These are phyloP conservation scores for Cadophora malorum DNA, from an alignment of 2,329 filamentous ascomycete species.

Conservation along the genomic window DNA sequence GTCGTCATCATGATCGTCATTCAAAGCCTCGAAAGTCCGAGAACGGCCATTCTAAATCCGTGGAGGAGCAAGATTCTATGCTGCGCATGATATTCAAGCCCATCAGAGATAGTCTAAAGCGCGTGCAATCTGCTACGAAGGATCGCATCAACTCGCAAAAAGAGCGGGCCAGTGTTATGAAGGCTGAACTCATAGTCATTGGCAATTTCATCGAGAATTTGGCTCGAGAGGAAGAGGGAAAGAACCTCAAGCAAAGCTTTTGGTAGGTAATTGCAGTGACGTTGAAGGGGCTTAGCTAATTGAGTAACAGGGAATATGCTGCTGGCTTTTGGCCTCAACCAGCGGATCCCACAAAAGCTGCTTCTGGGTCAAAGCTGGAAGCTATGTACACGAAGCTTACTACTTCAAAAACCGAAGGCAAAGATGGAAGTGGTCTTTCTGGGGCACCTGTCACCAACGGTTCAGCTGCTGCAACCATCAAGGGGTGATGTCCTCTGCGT, in stretches of 20 bases:
- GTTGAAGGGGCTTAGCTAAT: slow-evolving; percentile 23
- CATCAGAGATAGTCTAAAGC: slow-evolving; percentile 64
- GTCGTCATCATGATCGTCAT: slow-evolving; percentile 55
- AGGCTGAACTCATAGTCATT: slow-evolving; percentile 64
- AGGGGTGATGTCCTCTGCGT: slow-evolving; percentile 12
- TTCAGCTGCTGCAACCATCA: slow-evolving; percentile 19
- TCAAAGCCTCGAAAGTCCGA: slow-evolving; percentile 61
- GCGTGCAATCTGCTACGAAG: slow-evolving; percentile 65
- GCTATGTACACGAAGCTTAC: slow-evolving; percentile 44
- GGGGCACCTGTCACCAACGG: slow-evolving; percentile 28
- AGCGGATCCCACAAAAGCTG: slow-evolving; percentile 35
- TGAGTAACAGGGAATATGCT: slow-evolving; percentile 43
- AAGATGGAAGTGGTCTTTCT: slow-evolving; percentile 25
- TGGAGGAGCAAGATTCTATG: slow-evolving; percentile 42
- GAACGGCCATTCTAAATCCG: slow-evolving; percentile 47
- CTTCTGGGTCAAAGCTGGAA: slow-evolving; percentile 39
- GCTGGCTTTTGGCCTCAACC: slow-evolving; percentile 43
- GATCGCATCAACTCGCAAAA: slow-evolving; percentile 68
- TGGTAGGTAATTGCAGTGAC: slow-evolving; percentile 39
- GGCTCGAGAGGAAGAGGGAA: slow-evolving; percentile 38
- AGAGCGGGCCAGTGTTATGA: slow-evolving; percentile 66
- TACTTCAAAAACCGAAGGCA: slow-evolving; percentile 25
- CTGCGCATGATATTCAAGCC: slow-evolving; percentile 58
- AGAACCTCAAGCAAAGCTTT: slow-evolving; percentile 40
- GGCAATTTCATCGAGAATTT: slow-evolving; percentile 64